These are phyloP conservation scores for Hypoxylon sp. DNA, from an alignment of 2,329 filamentous ascomycete species.

Conservation along the genomic window DNA sequence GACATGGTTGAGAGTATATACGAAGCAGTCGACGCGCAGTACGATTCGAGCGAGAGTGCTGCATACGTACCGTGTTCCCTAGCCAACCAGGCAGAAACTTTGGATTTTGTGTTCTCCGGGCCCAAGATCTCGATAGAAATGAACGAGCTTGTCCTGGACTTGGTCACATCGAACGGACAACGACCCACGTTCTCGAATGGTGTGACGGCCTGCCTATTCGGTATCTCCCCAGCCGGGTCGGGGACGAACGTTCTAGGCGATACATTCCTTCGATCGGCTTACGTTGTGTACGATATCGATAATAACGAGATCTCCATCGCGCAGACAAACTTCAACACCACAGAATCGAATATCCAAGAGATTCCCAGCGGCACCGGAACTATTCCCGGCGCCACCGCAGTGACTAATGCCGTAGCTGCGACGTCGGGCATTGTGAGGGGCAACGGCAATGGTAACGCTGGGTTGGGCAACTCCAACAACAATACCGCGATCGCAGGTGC, in stretches of 20 bases:
- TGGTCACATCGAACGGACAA: slow-evolving; percentile 62
- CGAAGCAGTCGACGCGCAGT: slow-evolving; percentile 62
- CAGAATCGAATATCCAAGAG: slow-evolving; percentile 66
- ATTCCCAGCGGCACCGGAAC: slow-evolving; percentile 63
- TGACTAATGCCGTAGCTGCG: slow-evolving; percentile 65
- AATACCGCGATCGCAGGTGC: slow-evolving; percentile 28
- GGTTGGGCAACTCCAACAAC: slow-evolving; percentile 25
- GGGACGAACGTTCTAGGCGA: slow-evolving; percentile 77
- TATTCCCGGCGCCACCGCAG: slow-evolving; percentile 69
- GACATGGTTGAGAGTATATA: slow-evolving; percentile 62
- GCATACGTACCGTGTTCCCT: slow-evolving; percentile 75
- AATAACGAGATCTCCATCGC: slow-evolving; percentile 81
- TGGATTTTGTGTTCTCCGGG: slow-evolving; percentile 70
- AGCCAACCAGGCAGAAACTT: slow-evolving; percentile 57
- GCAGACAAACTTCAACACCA: slow-evolving; percentile 74
- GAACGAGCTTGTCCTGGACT: slow-evolving; percentile 71
- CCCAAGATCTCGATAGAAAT: slow-evolving; percentile 69
- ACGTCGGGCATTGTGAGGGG: slow-evolving; percentile 58
- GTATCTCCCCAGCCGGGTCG: slow-evolving; percentile 71
- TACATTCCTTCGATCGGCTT: slow-evolving; percentile 81
- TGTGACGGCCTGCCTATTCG: slow-evolving; percentile 74
- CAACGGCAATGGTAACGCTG: slow-evolving; percentile 43
- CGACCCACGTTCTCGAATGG: slow-evolving; percentile 69
- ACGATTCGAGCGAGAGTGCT: slow-evolving; percentile 65
- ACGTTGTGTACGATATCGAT: slow-evolving; percentile 80